Percentiles rank a stretch among this genome's conserved stretches.
phyloP scores from a whole-genome alignment of 108 stramenopile genomes.

The Nitzschia inconspicua region DNA sequence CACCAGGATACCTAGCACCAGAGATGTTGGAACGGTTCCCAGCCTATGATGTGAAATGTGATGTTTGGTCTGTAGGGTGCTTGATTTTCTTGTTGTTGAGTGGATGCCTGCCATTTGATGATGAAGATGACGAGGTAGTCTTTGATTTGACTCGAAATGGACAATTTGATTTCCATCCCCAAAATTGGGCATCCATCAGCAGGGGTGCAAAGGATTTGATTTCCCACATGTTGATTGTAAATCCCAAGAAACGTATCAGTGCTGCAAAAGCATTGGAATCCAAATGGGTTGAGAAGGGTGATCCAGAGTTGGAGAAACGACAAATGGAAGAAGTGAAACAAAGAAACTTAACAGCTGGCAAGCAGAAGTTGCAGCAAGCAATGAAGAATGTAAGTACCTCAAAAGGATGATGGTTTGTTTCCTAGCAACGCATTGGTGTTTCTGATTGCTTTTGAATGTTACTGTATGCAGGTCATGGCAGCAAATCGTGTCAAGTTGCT shows the following conservation, averaged over 20 bases:
- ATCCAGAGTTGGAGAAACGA: conserved; percentile 34
- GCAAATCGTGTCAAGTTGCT: conserved; percentile 38
- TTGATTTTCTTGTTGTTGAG: conserved; percentile 92
- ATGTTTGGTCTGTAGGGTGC: conserved; percentile 92
- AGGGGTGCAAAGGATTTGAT: conserved; percentile 79
- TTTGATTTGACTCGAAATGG: conserved; percentile 41
- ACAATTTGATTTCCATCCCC: conserved; percentile 38
- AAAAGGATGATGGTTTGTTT: neutral
- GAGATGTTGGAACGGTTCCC: conserved; percentile 84
- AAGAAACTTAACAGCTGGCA: conserved; percentile 28
- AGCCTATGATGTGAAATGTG: conserved; percentile 86
- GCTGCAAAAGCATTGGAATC: conserved; percentile 51
- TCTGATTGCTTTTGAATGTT: neutral
- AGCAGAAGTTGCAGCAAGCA: conserved; percentile 40
- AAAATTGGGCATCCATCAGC: conserved; percentile 32
- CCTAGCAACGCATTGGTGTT: neutral
- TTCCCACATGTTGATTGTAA: conserved; percentile 56
- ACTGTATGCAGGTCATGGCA: conserved; percentile 14
- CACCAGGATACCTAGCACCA: conserved; percentile 93
- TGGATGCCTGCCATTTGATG: conserved; percentile 80
- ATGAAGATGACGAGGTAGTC: conserved; percentile 52
- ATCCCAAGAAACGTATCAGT: conserved; percentile 61
- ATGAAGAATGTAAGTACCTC: conserved; percentile 26
- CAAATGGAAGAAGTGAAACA: conserved; percentile 25
- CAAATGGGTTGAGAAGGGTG: conserved; percentile 62